These are phyloP conservation scores for Dryadomyces sulphureus DNA, from an alignment of 2,329 filamentous ascomycete species.

Conservation along the genomic window DNA sequence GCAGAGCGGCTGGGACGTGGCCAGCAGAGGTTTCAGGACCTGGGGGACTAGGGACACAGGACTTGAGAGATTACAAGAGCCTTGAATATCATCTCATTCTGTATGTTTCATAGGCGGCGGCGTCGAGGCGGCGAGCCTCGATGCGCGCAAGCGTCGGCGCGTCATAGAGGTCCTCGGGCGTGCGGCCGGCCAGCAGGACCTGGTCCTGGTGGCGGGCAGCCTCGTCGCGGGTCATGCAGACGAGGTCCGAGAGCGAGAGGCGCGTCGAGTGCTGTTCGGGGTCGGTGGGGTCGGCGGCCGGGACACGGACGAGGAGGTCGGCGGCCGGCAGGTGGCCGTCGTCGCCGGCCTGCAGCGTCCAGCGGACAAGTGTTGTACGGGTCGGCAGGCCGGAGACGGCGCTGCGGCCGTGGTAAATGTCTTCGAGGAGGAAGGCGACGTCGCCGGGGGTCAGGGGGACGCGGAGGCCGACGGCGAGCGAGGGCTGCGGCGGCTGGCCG, in stretches of 20 bases:
- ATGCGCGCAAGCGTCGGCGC: constrained; percentile 51
- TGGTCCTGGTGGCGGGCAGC: constrained; percentile 65
- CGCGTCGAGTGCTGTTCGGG: constrained; percentile 62
- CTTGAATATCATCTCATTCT: not conserved
- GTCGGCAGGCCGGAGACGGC: constrained; percentile 70
- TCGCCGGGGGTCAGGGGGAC: constrained; percentile 67
- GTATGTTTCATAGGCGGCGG: constrained; percentile 42
- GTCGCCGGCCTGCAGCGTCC: constrained; percentile 29
- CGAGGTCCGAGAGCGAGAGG: constrained; percentile 54
- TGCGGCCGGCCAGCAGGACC: constrained; percentile 55
- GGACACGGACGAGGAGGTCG: constrained; percentile 20
- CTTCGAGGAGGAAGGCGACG: constrained; percentile 77
- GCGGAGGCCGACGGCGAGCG: constrained; percentile 55
- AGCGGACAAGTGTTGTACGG: constrained; percentile 64
- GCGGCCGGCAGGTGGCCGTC: constrained; percentile 23
- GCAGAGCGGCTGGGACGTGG: constrained; percentile 36
- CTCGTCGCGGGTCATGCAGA: constrained; percentile 90
- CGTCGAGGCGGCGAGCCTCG: constrained; percentile 51
- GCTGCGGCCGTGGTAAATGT: constrained; percentile 74
- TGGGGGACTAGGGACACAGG: not conserved
- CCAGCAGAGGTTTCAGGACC: constrained; percentile 24
- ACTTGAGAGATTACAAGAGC: not conserved
- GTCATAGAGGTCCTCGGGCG: constrained; percentile 60
- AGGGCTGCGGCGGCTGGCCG: constrained; percentile 10
- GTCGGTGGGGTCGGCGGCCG: constrained; percentile 48